Base-by-base conservation (phyloP, 163 green algal genomes). In the Coccomyxa subellipsoidea region DNA sequence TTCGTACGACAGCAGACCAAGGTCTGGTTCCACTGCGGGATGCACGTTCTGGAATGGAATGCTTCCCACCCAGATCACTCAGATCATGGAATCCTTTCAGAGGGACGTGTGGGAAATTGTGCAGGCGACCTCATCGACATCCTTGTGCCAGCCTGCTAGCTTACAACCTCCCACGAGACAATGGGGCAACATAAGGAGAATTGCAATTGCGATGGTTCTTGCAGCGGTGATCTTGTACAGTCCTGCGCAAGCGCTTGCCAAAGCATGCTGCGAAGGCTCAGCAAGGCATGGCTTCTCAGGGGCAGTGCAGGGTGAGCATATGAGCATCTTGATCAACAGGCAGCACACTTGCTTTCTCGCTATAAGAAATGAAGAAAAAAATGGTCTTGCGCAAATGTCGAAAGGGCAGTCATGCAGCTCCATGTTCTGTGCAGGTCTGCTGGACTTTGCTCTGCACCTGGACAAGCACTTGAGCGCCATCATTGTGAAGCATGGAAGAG, bases 401-500 rank as follows among this genome's bases (percentile, higher is more conserved):
- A 59, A 59, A 2, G 47, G 47, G 47, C 47, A 59, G 23, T 12
- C 47, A 59, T n/a, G n/a, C n/a, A n/a, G n/a, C n/a, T n/a, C n/a
- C n/a, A 59, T 59, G 2, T 7, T 18, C 47, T 18, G 23, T 83
- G 75, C 89, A 92, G 91, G 81, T 23, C 81, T 94, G 7, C 6
- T 96, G 0, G 84, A 80, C 72, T 96, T 95, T 78, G 85, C 97
- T 7, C 87, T 98, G 53, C 95, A 98, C 85, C 84, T 98, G 39
- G 95, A 98, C 89, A 91, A 94, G 59, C 94, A 97, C 87, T 81
- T 98, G 34, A 85, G 82, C 0, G 82, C 88, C 2, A 89, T 98
- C 70, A 94, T 97, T 25, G 54, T 86, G 5, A 69, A 85, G 70
- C 91, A 96, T 77, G 93, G 93, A 38, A 78, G 47, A 18, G 37